Conservation (phyloP, 768 basidiomycete genomes). For the Mycena indigotica region DNA sequence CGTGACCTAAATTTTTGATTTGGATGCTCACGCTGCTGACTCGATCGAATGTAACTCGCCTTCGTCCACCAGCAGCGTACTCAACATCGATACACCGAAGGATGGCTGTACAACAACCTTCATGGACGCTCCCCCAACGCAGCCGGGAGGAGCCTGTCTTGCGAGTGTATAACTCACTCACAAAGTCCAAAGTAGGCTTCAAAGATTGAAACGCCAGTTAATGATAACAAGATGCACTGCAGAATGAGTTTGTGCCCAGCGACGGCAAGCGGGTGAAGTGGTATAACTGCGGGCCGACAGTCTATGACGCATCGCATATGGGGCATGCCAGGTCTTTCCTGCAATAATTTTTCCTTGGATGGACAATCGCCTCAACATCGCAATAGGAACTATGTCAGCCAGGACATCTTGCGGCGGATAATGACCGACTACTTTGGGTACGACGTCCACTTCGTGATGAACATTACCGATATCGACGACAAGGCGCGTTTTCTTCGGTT, state of each 20-base stretch:
- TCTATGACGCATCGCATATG: slow-evolving; percentile 98
- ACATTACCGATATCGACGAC: slow-evolving; percentile 99
- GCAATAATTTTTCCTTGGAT: slow-evolving; percentile 1
- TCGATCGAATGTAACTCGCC: slow-evolving; percentile 14
- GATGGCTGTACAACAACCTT: slow-evolving; percentile 65
- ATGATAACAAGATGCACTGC: no score
- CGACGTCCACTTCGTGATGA: slow-evolving; percentile 98
- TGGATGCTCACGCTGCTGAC: slow-evolving; percentile 24
- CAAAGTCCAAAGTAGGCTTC: slow-evolving; percentile 78
- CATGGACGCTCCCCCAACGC: slow-evolving; percentile 53
- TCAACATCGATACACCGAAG: no score
- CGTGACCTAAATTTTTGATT: no score
- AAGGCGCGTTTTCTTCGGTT: slow-evolving; percentile 58
- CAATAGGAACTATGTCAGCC: slow-evolving; percentile 91
- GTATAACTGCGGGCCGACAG: slow-evolving; percentile 99
- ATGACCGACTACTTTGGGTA: slow-evolving; percentile 96
- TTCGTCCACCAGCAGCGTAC: slow-evolving; percentile 6
- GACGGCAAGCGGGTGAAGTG: slow-evolving; percentile 83
- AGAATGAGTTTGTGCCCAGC: slow-evolving; percentile 78
- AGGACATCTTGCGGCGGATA: slow-evolving; percentile 88
- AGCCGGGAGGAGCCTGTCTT: slow-evolving; percentile 62
- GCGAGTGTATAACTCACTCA: slow-evolving; percentile 91
- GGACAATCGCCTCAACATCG: slow-evolving; percentile 1
- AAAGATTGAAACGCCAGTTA: slow-evolving; percentile 9
- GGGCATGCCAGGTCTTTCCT: slow-evolving; percentile 88